Evolutionary conservation across 176 grass and related monocot species (phyloP), one percentile per base, ranked within the genome.

Genomic region (Neostapfia colusana): DNA sequence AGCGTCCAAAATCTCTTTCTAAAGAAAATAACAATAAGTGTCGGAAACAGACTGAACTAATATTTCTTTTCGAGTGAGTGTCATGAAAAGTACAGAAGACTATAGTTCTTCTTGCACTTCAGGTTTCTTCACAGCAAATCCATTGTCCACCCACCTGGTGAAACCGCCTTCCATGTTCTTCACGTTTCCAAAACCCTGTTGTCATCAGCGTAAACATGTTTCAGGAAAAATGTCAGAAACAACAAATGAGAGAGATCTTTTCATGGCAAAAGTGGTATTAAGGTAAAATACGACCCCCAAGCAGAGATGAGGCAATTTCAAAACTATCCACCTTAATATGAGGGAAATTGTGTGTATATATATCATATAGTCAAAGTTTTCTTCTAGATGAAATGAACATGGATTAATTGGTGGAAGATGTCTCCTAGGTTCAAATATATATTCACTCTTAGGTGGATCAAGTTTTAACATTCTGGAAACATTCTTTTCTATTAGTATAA

Each of bases 121-220:
- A 48, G 74, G 57, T 63, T 68, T 83, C 57, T 90, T 90, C 25
- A 88, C 81, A 43, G 40, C 15, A 73, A 88, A 71, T 17, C 78
- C 87, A 10, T 83, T 90, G 65, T 84, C 81, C 16, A 88, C 63
- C 91, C 87, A 93, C 27, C 67, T 70, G 24, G 16, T 59, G 49
- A 85, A 93, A 38, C 91, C 87, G 10, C 87, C 91, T 72, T 83
- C 87, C 65, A 93, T 73, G 73, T 93, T 90, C 78, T 93, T 93
- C 55, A 83, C 69, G 60, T 81, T 72, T 71, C 73, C 71, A 70
- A 88, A 93, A 55, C 91, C 91, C 91, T 93, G 76, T 17, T 14
- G 5, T 10, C 31, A 31, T 31, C 31, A 31, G 31, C 31, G 31
- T 31, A 31, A 2, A 31, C 31, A 31, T 2, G 31, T 31, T 31